Evolutionary conservation across 2,329 filamentous ascomycete genomes (phyloP), one percentile per base, ranked within the genome.

Genomic region (Epichloe gansuensis): DNA sequence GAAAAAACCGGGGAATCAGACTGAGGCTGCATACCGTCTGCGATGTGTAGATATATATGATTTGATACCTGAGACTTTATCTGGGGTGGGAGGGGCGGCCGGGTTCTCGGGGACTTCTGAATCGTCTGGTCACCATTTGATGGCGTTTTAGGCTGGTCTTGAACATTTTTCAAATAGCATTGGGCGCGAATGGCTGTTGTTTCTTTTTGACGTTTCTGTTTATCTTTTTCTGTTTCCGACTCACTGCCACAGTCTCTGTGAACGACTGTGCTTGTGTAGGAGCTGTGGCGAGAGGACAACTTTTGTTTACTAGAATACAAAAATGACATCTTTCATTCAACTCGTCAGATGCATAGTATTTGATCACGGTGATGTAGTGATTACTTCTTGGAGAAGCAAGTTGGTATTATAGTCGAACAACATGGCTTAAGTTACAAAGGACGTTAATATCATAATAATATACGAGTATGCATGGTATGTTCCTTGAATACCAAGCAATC

Each of bases 91-190:
- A 21, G 17, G 49, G 39, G 23, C 39, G 28, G 43, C 39, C 13
- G 44, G 49, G 42, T 45, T 51, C 21, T 41, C 37, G 31, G 48
- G 12, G 25, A n/a, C 7, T 44, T 44, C 34, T 46, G 50, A 47
- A 17, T 50, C 55, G 59, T 61, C 54, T 58, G 58, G 55, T 54
- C 58, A 62, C 58, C 57, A 59, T 63, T 48, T 62, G 63, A 59
- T 60, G 65, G 65, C 65, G 65, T 68, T 68, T 63, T 58, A 58
- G 63, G 58, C 58, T 59, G 61, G 60, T 57, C 13, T 52, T 49
- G 39, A 21, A 37, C 1, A 15, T 41, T 58, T 62, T 62, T n/a
- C 51, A 7, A 11, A 53, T 50, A 57, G 59, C 55, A 62, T 60
- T 46, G 60, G 66, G 66, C 66, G 66, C 61, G 64, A 58, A 60